Evolutionary conservation across 352 stramenopile genomes (phyloP).

Genomic region (Globisporangium spiculum): DNA sequence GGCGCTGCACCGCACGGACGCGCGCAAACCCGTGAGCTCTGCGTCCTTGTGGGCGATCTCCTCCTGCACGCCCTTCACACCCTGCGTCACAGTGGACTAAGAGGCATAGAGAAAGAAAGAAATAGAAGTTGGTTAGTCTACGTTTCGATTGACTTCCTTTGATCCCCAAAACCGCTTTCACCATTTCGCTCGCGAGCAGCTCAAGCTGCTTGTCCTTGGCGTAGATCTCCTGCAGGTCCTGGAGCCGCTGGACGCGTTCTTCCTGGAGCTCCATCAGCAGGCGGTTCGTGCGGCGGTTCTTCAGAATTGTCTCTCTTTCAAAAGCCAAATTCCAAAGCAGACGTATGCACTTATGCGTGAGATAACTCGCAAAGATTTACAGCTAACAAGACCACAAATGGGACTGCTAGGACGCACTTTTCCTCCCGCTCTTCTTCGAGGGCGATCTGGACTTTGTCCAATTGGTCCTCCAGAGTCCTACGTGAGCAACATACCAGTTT

Average conservation of each 20-base stretch:
- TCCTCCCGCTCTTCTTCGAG: slow-evolving; percentile 70
- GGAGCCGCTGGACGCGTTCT: slow-evolving; percentile 72
- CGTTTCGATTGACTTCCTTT: not conserved
- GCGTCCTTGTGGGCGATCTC: slow-evolving; percentile 71
- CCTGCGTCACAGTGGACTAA: slow-evolving; percentile 45
- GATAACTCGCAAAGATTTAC: not conserved
- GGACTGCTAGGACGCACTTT: slow-evolving; percentile 34
- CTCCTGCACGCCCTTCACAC: slow-evolving; percentile 43
- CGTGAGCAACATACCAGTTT: not conserved
- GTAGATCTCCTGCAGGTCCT: slow-evolving; percentile 81
- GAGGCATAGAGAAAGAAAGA: not conserved
- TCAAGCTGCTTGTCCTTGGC: slow-evolving; percentile 75
- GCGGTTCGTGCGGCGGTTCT: slow-evolving; percentile 65
- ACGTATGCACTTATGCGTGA: not conserved
- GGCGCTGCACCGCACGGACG: slow-evolving; percentile 57
- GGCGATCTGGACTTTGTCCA: slow-evolving; percentile 55
- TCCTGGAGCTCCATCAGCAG: slow-evolving; percentile 69
- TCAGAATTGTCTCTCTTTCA: slow-evolving; percentile 61
- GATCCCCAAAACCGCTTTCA: slow-evolving; percentile 12
- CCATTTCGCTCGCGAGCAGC: slow-evolving; percentile 53
- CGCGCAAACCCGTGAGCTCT: slow-evolving; percentile 59
- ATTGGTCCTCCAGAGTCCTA: slow-evolving; percentile 58
- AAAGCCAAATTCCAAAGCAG: not conserved
- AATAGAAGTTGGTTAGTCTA: not conserved
- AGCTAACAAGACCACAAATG: not conserved